Evolutionary conservation across 164 flowering plant species (phyloP).

Genomic region (Vitis riparia): DNA sequence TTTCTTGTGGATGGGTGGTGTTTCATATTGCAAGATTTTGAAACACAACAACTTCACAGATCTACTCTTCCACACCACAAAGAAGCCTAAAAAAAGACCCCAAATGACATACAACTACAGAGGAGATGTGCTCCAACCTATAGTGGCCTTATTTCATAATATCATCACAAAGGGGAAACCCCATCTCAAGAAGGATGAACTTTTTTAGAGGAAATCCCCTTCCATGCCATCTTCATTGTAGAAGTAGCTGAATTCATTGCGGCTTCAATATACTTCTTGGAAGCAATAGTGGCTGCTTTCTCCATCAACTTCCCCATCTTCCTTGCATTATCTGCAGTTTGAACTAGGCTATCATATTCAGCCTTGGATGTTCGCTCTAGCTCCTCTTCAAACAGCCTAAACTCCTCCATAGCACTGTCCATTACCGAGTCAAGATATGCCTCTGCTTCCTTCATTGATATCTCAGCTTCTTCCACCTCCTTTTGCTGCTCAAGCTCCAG

Average conservation of each 20-base stretch:
- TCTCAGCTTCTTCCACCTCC: conserved; percentile 52
- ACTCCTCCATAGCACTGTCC: conserved; percentile 78
- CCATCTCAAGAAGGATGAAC: conserved; percentile 65
- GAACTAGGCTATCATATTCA: conserved; percentile 43
- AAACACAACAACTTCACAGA: not conserved
- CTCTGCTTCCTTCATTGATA: conserved; percentile 60
- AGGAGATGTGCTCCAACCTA: not conserved
- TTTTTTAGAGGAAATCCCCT: conserved; percentile 49
- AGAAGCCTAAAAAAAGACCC: too few species aligned
- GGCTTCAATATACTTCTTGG: conserved; percentile 72
- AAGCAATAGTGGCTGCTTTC: conserved; percentile 47
- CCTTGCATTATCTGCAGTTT: conserved; percentile 46
- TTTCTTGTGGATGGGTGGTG: too few species aligned
- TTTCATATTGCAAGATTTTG: too few species aligned
- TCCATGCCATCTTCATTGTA: conserved; percentile 70
- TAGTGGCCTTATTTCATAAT: not conserved
- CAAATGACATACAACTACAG: not conserved
- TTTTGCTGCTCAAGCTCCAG: conserved; percentile 44
- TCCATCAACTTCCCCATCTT: conserved; percentile 56
- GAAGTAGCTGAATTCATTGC: conserved; percentile 63
- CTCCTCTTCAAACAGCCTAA: conserved; percentile 58
- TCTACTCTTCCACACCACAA: not conserved
- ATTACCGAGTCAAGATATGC: conserved; percentile 58
- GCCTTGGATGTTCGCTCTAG: conserved; percentile 31
- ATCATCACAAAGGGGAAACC: not conserved